Evolutionary conservation across 768 basidiomycete genomes (phyloP).

Genomic region (Lentinula lateritia): DNA sequence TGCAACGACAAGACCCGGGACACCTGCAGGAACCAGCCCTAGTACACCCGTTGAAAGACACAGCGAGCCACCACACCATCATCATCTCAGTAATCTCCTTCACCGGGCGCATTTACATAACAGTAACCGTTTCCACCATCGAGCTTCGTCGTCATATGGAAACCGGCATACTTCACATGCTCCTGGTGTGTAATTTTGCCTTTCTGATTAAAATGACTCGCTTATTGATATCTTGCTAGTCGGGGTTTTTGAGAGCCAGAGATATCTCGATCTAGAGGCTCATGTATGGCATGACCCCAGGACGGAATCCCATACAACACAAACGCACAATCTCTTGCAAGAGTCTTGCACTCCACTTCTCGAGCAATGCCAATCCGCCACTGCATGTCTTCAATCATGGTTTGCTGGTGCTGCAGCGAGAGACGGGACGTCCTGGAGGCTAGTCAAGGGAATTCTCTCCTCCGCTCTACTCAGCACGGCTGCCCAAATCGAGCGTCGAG

Average conservation of each 20-base stretch:
- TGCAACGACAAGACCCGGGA: conserved; percentile 23
- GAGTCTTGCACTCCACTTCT: conserved; percentile 54
- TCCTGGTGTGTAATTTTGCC: conserved; percentile 19
- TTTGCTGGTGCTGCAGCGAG: conserved; percentile 31
- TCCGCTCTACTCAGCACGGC: not conserved
- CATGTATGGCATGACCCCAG: conserved; percentile 45
- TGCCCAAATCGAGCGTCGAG: not conserved
- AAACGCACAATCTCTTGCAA: conserved; percentile 38
- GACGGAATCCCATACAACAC: conserved; percentile 34
- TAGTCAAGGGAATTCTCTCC: not conserved
- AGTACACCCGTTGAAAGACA: conserved; percentile 8
- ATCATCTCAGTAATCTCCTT: conserved; percentile 6
- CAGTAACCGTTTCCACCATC: conserved; percentile 28
- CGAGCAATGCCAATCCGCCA: conserved; percentile 30
- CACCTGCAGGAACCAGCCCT: conserved; percentile 29
- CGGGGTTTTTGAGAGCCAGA: conserved; percentile 68
- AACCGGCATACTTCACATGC: conserved; percentile 5
- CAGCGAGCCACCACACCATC: conserved; percentile 1
- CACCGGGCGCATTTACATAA: conserved; percentile 18
- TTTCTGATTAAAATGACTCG: conserved; percentile 9
- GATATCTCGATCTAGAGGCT: conserved; percentile 65
- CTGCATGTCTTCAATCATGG: conserved; percentile 46
- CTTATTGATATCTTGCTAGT: conserved; percentile 36
- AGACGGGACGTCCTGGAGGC: conserved; percentile 20
- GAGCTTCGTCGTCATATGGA: conserved; percentile 11